These are phyloP conservation scores for Chrysanthemum lavandulifolium DNA, from an alignment of 129 eudicot genomes.

Conservation along the genomic window DNA sequence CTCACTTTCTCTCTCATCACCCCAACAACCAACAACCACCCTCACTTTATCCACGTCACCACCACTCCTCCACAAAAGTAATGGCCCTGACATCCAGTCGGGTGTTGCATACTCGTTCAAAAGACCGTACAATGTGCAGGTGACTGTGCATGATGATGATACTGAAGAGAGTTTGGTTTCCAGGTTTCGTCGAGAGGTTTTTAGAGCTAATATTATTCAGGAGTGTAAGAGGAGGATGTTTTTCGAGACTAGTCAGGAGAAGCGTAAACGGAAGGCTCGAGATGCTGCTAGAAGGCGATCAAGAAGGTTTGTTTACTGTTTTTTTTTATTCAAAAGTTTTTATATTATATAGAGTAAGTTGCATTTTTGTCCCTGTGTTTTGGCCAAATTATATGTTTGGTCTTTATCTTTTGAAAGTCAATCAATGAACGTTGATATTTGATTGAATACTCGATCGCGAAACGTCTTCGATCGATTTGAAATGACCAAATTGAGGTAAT, in stretches of 20 bases:
- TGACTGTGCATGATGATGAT: conserved; percentile 44
- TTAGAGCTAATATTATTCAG: conserved; percentile 45
- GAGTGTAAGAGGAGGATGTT: conserved; percentile 54
- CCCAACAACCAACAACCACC: conserved; percentile 20
- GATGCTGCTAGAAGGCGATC: conserved; percentile 63
- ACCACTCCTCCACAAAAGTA: neutral
- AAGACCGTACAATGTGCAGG: conserved; percentile 59
- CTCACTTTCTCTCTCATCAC: conserved; percentile 24
- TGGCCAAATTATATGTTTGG: too few relatives aligned
- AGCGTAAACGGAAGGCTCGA: conserved; percentile 55
- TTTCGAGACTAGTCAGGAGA: conserved; percentile 55
- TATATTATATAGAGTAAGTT: too few relatives aligned
- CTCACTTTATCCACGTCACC: neutral
- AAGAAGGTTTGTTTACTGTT: conserved; percentile 33
- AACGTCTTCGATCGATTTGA: too few relatives aligned
- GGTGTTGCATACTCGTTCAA: conserved; percentile 39
- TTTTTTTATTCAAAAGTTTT: too few relatives aligned
- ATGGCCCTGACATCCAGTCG: conserved; percentile 20
- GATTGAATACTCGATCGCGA: too few relatives aligned
- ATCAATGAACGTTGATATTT: too few relatives aligned
- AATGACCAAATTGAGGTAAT: too few relatives aligned
- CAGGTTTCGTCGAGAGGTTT: conserved; percentile 51
- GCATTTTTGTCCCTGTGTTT: too few relatives aligned
- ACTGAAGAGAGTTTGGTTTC: conserved; percentile 45
- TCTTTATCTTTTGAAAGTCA: too few relatives aligned